Conservation (phyloP, 768 basidiomycete genomes). For the Suillus plorans region DNA sequence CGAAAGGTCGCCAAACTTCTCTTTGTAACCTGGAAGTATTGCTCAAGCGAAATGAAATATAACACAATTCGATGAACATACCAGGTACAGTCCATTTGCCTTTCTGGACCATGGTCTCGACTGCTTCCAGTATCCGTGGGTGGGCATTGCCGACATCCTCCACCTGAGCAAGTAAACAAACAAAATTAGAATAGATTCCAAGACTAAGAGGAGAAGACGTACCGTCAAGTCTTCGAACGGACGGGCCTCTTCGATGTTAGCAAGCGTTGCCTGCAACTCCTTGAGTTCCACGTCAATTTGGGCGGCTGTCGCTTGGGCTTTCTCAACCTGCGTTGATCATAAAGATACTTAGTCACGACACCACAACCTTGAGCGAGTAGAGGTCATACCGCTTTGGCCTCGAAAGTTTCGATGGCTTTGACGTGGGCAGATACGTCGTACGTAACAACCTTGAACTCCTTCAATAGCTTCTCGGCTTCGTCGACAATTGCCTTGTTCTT, state of each 20-base stretch:
- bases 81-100: slow-evolving; percentile 99
- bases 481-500: slow-evolving; percentile 93
- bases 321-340: slow-evolving; percentile 61
- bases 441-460: slow-evolving; percentile 89
- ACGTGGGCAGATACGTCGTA: slow-evolving; percentile 89
- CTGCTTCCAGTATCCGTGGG: slow-evolving; percentile 86
- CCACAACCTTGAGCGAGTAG: slow-evolving; percentile 18
- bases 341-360: not conserved
- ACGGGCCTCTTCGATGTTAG: slow-evolving; percentile 96
- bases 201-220: slow-evolving; percentile 28
- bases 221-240: slow-evolving; percentile 97
- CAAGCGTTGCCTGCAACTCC: slow-evolving; percentile 88
- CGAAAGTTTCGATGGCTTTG: slow-evolving; percentile 96
- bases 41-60: not conserved
- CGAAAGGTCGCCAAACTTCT: slow-evolving; percentile 95
- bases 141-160: slow-evolving; percentile 91
- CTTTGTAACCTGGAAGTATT: slow-evolving; percentile 69
- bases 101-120: slow-evolving; percentile 95
- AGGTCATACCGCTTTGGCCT: slow-evolving; percentile 84
- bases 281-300: slow-evolving; percentile 91
- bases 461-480: slow-evolving; percentile 87
- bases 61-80: slow-evolving; percentile 28
- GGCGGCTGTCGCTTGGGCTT: slow-evolving; percentile 84
- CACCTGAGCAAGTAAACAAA: slow-evolving; percentile 44
- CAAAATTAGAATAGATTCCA: not conserved